These are phyloP conservation scores for Boletus rex-veris DNA, from an alignment of 768 basidiomycete species.

Conservation along the genomic window DNA sequence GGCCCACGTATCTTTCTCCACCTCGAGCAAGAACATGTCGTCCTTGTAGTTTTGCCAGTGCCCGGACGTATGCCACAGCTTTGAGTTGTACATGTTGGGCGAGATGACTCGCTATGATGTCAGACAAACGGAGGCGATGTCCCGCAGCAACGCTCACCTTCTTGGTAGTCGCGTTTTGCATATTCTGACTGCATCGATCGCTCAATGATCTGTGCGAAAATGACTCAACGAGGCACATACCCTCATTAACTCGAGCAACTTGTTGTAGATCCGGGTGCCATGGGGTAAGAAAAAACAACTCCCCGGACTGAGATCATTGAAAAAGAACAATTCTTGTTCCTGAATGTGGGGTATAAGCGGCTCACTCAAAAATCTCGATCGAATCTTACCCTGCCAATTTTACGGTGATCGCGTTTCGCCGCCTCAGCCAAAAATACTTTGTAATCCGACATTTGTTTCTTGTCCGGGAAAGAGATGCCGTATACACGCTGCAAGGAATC, in stretches of 20 bases:
- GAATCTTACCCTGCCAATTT: slow-evolving; percentile 75
- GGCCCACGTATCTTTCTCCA: slow-evolving; percentile 95
- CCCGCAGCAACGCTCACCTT: slow-evolving; percentile 48
- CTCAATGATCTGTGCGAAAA: slow-evolving; percentile 3
- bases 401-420: slow-evolving; percentile 95
- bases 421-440: slow-evolving; percentile 95
- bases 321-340: slow-evolving; percentile 99
- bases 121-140: background rate
- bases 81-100: slow-evolving; percentile 95
- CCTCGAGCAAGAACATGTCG: slow-evolving; percentile 92
- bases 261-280: slow-evolving; percentile 95
- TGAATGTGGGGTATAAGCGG: slow-evolving; percentile 21
- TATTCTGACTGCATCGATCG: slow-evolving; percentile 67
- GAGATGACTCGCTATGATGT: slow-evolving; percentile 69
- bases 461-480: slow-evolving; percentile 98
- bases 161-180: slow-evolving; percentile 92
- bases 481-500: slow-evolving; percentile 96
- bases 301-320: slow-evolving; percentile 95
- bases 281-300: slow-evolving; percentile 97
- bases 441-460: slow-evolving; percentile 91
- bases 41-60: slow-evolving; percentile 99
- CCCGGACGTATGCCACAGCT: slow-evolving; percentile 97
- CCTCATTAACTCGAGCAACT: slow-evolving; percentile 85
- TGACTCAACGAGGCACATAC: slow-evolving; percentile 42
- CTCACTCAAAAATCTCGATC: background rate